A percentile compares a stretch with the other conserved stretches of the same genome.
phyloP scores from a whole-genome alignment of 352 stramenopile genomes.

The Globisporangium lucens region DNA sequence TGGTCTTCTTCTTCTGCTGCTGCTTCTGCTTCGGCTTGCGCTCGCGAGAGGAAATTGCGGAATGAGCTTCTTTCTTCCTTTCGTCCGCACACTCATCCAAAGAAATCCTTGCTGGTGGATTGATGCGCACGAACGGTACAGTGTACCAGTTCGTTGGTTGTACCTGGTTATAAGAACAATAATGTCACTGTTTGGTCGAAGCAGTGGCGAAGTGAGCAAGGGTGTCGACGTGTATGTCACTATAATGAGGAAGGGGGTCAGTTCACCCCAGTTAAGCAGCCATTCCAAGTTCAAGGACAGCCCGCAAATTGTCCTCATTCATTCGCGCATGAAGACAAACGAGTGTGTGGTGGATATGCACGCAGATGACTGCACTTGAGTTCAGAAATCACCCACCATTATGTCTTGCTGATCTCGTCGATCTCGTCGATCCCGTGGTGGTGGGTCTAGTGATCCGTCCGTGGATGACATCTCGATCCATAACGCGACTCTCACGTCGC shows the following conservation, averaged over 20 bases:
- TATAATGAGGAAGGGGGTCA: neutral
- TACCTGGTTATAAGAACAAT: neutral
- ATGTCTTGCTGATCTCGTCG: too few species aligned
- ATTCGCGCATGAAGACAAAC: too few species aligned
- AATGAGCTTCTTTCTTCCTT: neutral
- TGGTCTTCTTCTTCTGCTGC: neutral
- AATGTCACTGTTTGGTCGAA: neutral
- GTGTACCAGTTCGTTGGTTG: neutral
- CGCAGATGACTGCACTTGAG: too few species aligned
- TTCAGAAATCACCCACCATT: too few species aligned
- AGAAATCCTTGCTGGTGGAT: neutral
- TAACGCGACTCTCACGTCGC: too few species aligned
- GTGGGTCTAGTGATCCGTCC: too few species aligned
- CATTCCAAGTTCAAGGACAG: neutral
- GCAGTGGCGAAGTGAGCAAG: too few species aligned
- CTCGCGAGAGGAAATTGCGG: conserved; percentile 4
- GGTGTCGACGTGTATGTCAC: neutral
- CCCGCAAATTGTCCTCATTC: too few species aligned
- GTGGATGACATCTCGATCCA: too few species aligned
- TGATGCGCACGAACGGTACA: conserved; percentile 2
- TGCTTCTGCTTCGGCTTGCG: neutral
- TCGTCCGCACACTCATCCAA: conserved; percentile 9
- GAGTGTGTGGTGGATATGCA: too few species aligned
- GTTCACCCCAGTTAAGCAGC: neutral
- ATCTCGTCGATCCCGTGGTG: too few species aligned